Conservation (phyloP, 331 rosid species). For the Malus hybrid region DNA sequence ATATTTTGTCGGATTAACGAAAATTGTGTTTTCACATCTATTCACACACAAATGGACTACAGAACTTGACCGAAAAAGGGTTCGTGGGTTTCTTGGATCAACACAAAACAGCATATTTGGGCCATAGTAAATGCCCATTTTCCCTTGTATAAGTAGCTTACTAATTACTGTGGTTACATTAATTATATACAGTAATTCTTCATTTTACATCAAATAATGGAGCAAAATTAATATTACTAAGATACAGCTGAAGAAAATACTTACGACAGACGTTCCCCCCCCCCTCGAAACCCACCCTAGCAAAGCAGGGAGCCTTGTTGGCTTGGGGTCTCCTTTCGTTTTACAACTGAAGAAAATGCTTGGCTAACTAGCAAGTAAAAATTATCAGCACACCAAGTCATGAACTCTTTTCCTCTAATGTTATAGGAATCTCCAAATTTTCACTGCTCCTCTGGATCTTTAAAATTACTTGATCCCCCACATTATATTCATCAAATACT, state of each 20-base stretch:
- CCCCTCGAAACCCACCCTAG: too few relatives aligned
- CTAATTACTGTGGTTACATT: background rate
- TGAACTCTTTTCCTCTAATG: constrained; percentile 60
- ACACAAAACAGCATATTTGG: background rate
- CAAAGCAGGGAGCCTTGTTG: too few relatives aligned
- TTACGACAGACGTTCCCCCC: too few relatives aligned
- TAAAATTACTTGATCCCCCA: constrained; percentile 55
- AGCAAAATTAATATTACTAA: background rate
- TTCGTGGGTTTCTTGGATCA: background rate
- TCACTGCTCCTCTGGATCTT: constrained; percentile 64
- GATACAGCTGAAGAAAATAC: background rate
- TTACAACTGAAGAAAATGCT: too few relatives aligned
- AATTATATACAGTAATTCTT: background rate
- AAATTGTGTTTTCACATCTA: constrained; percentile 1
- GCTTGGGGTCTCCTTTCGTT: too few relatives aligned
- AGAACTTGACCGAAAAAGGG: background rate
- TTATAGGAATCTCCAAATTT: constrained; percentile 53
- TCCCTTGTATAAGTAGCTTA: background rate
- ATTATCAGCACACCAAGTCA: constrained; percentile 10
- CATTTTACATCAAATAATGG: background rate
- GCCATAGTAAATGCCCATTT: background rate
- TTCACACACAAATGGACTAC: background rate
- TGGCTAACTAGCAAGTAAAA: background rate
- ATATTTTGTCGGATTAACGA: background rate
- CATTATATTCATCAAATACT: constrained; percentile 63